Evolutionary conservation across 495 filamentous ascomycete genomes (phyloP), one percentile per base, ranked within the genome.

Genomic region (Symbiotaphrina buchneri): DNA sequence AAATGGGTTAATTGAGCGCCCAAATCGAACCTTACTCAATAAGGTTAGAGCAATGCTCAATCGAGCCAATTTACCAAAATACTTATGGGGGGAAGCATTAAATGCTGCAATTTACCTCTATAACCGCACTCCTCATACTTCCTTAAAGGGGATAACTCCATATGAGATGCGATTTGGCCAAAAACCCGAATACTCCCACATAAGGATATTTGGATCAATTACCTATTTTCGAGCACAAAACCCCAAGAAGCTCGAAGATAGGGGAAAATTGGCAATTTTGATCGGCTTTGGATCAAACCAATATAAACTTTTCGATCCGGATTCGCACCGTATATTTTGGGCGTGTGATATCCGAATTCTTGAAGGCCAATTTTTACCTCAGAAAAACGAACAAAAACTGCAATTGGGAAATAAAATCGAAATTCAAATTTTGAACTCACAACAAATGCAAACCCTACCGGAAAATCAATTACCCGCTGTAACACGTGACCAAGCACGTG

Each of bases 141-240:
- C 19, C 5, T 16, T 34, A 35, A 15, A 3, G 21, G 22, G 32
- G 17, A 29, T 2, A 20, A 39, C 35, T 3, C 36, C 36, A 11
- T 36, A 38, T 27, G 33, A 38, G 31, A 11, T 18, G 11, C 37
- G 33, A 33, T 30, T 13, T 37, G 36, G 32, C 21, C 18, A 39
- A 16, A 36, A 36, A 19, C 36, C 35, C 3, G 27, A 38, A 11
- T 21, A 37, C 7, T 11, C 21, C 11, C 13, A 39, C 30, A 10
- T 39, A 14, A 19, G 25, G 5, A 38, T 39, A 8, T 35, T 38
- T 10, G 32, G 36, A 17, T 38, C 21, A 10, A 27, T 10, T 5
- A 25, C 21, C 23, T 29, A 39, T 20, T 21, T 25, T 2, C 3
- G 3, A 5, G 13, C 11, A 6, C 32, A 21, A 5, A 5, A 34